Base-by-base conservation (phyloP, 1,284 basidiomycete genomes). In the Microbotryomycetes sp. region DNA sequence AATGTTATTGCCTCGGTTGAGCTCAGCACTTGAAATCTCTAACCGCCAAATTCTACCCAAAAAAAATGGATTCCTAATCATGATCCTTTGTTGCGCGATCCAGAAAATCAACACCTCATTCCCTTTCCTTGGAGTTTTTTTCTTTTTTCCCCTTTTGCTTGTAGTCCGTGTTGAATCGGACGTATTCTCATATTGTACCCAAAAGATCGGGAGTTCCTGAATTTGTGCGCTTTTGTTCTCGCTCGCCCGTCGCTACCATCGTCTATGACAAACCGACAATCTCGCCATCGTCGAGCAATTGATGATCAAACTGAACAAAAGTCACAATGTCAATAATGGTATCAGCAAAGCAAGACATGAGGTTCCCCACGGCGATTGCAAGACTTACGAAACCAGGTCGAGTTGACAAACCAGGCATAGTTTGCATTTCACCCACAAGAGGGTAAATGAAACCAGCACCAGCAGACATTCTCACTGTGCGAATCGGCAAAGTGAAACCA, bases 361-460 rank as follows among this genome's bases (percentile, higher is more conserved):
- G 53, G 25, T 23, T 30, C n/a, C n/a, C n/a, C n/a, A n/a, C n/a
- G n/a, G n/a, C n/a, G n/a, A n/a, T n/a, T 74, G 49, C 75, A 70
- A 61, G 70, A 74, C 36, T 42, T 19, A 42, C 36, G 64, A 70
- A 75, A 16, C 90, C 90, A 70, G 92, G 92, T 65, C 93, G 86
- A 62, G 93, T 97, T 30, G 87, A 90, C 48, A 97, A 82, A 68
- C 94, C 94, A 48, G 96, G 94, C 92, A 98, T 96, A 63, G 92
- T 97, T 76, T 91, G 88, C 89, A 94, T 93, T 76, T 92, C 89
- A 19, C 64, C 64, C n/a, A 63, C 48, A 16, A 61, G 42, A 45
- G 93, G 93, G 78, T 96, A 97, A 67, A 98, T 79, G 83, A 99
- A 96, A 32, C 90, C 89, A 56, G 94, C 93, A 51, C 94, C 96